Percentiles rank a stretch among this genome's conserved stretches.
These are phyloP conservation scores for Flaveria bidentis DNA, from an alignment of 129 eudicot genomes.

Conservation along the genomic window DNA sequence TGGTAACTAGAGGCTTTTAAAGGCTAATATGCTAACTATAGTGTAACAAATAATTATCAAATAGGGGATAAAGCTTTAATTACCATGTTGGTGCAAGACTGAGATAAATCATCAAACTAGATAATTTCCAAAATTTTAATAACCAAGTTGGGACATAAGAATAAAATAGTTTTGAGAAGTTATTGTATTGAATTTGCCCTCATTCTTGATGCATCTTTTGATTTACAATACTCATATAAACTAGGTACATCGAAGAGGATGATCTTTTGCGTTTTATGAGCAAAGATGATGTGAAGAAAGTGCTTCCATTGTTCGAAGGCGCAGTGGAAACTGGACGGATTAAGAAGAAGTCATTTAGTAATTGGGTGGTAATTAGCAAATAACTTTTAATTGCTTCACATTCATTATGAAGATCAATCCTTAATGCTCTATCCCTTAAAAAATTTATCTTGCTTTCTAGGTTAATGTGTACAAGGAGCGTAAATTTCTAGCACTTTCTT, in stretches of 20 bases:
- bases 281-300: slow-evolving; percentile 45
- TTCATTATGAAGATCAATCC: not conserved
- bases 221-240: slow-evolving; percentile 1
- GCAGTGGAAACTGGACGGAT: slow-evolving; percentile 56
- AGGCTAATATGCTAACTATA: not conserved
- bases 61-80: not conserved
- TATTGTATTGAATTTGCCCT: not conserved
- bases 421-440: not conserved
- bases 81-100: not conserved
- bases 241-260: slow-evolving; percentile 55
- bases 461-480: slow-evolving; percentile 63
- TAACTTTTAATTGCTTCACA: not conserved
- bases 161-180: not conserved
- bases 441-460: slow-evolving; percentile 32
- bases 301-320: slow-evolving; percentile 54
- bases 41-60: not conserved
- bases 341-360: slow-evolving; percentile 42
- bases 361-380: slow-evolving; percentile 62
- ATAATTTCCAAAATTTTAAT: not conserved
- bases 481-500: slow-evolving; percentile 57
- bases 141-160: not conserved
- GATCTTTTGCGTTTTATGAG: slow-evolving; percentile 64
- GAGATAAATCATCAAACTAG: not conserved
- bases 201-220: slow-evolving; percentile 1
- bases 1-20: not conserved